Evolutionary conservation across 2,329 filamentous ascomycete genomes (phyloP), one percentile per base, ranked within the genome.

Genomic region (Neopestalotiopsis sp.): DNA sequence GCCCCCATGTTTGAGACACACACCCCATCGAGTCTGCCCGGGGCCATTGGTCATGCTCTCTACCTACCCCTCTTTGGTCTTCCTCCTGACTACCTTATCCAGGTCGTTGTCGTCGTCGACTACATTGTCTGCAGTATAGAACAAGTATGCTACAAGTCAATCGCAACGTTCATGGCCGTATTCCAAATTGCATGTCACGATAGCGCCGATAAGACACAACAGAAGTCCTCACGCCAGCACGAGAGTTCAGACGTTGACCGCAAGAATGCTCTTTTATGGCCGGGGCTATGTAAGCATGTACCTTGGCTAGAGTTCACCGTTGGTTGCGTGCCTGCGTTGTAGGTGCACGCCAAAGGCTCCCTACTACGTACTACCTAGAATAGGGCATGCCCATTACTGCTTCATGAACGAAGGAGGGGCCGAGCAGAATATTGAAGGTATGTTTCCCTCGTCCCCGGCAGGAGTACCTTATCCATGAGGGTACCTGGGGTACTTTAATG

Each of bases 1-100:
- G 65, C 65, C 65, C 65, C 58, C 34, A 17, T 17, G 24, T 59
- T 60, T 60, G 65, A 67, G 65, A 67, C 65, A 67, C 65, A 67
- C 65, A 67, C 65, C 52, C 65, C 65, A 56, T 30, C 40, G 12
- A 12, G 1, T 24, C 40, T 45, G n/a, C 24, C 62, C 30, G 13
- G 34, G 42, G 14, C 52, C 42, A 56, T 30, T 57, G 65, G 65
- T 67, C 65, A 67, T 56, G 65, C 58, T 67, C 56, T 30, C 56
- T 30, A 32, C 30, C 62, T 49, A 49, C 64, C 49, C 52, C 64
- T 66, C 45, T 49, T 49, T 57, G 2, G 17, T 38, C 52, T 28
- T 13, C 38, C n/a, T 64, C 32, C 34, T 62, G 59, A 24, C 17
- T 38, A 59, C 57, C 57, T 28, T 59, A 30, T 59, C 57, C 30